Evolutionary conservation across 2,329 filamentous ascomycete genomes (phyloP), one percentile per base, ranked within the genome.

Genomic region (Fusarium tuaranense): DNA sequence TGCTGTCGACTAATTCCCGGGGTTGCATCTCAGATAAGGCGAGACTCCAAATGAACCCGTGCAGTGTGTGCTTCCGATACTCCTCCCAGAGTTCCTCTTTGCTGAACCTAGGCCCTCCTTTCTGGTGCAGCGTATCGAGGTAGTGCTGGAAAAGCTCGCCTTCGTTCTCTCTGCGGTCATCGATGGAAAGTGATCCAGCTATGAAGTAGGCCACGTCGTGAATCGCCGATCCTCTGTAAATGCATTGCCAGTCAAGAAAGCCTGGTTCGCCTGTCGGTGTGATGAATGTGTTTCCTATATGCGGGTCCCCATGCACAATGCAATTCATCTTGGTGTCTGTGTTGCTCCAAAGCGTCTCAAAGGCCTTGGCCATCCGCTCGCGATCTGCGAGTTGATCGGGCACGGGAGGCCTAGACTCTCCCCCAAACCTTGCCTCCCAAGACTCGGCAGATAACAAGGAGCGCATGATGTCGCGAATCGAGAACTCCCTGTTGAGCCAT

Each of bases 11-110:
- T 27, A 67, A 41, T 12, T 75, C 64, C 12, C 55, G 61, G 16
- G 30, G 64, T 20, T 75, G 73, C 67, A 75, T 75, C 62, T 75
- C 65, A 1, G 73, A 63, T 0, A 63, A 57, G 16, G 65, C 63
- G 5, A 75, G 67, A 10, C 38, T 20, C 72, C 72, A 75, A 1
- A 62, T 57, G 22, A 75, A 73, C 7, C 72, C 70, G n/a, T 75
- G 57, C 2, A 75, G 65, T 3, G 32, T 20, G 9, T 75, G 63
- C n/a, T 22, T 66, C 16, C 61, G 22, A 14, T 73, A 73, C 32
- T 75, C 73, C 5, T 48, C 63, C 67, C 65, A 75, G 10, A 68
- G 10, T 2, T 60, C 55, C 7, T 69, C 55, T 1, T 46, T 16
- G 0, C 32, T 8, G 6, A 67, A 48, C 14, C 61, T 41, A 0